Evolutionary conservation across 1,284 basidiomycete genomes (phyloP), one percentile per base, ranked within the genome.

Genomic region (Neonothopanus nambi): DNA sequence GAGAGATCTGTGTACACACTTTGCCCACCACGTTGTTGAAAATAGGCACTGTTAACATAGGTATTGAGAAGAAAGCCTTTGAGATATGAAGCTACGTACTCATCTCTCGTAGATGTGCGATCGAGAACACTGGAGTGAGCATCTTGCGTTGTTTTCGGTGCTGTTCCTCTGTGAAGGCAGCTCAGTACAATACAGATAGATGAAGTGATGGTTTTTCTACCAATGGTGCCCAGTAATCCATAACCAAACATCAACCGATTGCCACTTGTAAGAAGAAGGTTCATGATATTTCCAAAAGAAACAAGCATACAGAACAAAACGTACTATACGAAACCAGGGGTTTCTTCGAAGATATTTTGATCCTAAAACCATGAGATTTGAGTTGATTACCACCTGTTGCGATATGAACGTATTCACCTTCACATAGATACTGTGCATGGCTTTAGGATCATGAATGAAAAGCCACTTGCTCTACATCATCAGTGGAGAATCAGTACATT

Each of bases 81-180:
- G 7, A 28, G n/a, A 23, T 4, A 8, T 9, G 13, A 3, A 9
- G 41, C 40, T 5, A 45, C 50, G n/a, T 37, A 45, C 44, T 20
- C 39, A 73, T 58, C 4, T 59, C 54, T 15, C 70, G 68, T 57
- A 73, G 65, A 36, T 73, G 68, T 4, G 65, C 63, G 5, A 63
- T 61, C 3, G 69, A 69, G 57, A 75, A 75, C 1, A 70, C 69
- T 0, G 72, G 70, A 35, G 67, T 72, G 3, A 74, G 63, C 58
- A 73, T 65, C 51, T 71, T 70, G 11, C 69, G 63, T 51, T 72
- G 69, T 38, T 62, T 67, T 45, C 57, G 61, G 50, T 72, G 69
- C 24, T 67, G 65, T 15, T 70, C 63, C 1, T 67, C 71, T 73
- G n/a, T 2, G 6, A 17, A 35, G 11, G 9, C 11, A 8, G 6